A percentile compares a stretch with the other conserved stretches of the same genome.
Conservation (phyloP, 2,329 filamentous ascomycete genomes). For the Esteya vermicola region DNA sequence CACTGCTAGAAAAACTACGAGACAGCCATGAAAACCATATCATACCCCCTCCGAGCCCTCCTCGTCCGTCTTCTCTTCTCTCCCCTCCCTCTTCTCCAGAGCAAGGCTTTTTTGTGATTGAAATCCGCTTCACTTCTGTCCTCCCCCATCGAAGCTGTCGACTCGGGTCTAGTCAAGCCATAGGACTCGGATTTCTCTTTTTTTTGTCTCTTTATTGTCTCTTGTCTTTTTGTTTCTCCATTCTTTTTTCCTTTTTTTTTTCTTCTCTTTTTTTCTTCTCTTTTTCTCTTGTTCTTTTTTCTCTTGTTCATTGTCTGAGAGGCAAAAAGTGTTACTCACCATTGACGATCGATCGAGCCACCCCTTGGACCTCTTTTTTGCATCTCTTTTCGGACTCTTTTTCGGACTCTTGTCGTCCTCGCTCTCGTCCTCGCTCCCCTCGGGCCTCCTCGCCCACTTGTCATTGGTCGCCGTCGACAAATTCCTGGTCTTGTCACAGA, state of each 20-base stretch:
- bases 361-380: no score
- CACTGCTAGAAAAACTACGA: no score
- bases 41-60: conserved; percentile 4
- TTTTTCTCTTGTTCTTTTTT: neutral
- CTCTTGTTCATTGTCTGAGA: no score
- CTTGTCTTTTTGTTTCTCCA: neutral
- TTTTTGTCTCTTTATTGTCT: no score
- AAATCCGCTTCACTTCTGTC: neutral
- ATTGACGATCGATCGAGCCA: no score
- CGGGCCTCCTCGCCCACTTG: neutral
- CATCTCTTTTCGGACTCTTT: neutral
- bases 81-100: conserved; percentile 2
- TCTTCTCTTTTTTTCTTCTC: neutral
- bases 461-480: conserved; percentile 8
- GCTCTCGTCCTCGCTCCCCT: neutral
- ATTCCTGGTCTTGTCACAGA: conserved; percentile 12
- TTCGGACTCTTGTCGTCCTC: neutral
- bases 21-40: conserved; percentile 9
- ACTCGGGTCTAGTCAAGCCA: conserved; percentile 1
- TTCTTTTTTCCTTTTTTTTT: neutral
- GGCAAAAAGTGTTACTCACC: no score
- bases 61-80: neutral
- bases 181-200: conserved; percentile 2
- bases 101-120: conserved; percentile 5
- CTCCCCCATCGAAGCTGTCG: conserved; percentile 3